These are phyloP conservation scores for Sextonia rubra DNA, from an alignment of 164 flowering plant species.

Conservation along the genomic window DNA sequence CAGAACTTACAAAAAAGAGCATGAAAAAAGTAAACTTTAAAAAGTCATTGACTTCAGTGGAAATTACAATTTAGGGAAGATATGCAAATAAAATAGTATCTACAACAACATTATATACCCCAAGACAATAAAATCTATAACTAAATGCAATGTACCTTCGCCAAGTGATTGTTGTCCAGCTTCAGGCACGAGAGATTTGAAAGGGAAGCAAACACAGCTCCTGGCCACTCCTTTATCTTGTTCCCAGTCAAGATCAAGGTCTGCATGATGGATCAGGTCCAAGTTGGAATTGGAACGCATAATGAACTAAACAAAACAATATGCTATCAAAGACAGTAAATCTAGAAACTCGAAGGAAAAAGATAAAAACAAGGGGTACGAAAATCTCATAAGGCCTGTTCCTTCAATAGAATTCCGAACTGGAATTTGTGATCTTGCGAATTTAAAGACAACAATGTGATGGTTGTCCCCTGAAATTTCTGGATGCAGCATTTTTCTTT, in stretches of 20 bases:
- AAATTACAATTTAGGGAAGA: not conserved
- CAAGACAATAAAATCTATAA: not conserved
- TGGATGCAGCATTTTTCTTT: too few species aligned
- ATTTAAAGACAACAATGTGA: too few species aligned
- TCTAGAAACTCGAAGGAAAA: not conserved
- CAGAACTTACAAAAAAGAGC: not conserved
- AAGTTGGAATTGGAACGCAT: conserved; percentile 2
- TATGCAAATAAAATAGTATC: not conserved
- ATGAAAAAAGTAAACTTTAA: not conserved
- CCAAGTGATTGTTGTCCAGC: conserved; percentile 74
- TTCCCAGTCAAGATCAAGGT: conserved; percentile 71
- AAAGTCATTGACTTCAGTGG: not conserved
- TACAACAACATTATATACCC: too few species aligned
- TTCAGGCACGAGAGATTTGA: conserved; percentile 66
- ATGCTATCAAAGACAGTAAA: not conserved
- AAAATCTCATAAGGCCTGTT: too few species aligned
- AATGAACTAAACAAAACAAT: not conserved
- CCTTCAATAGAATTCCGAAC: too few species aligned
- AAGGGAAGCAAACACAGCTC: conserved; percentile 57
- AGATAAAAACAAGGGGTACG: not conserved
- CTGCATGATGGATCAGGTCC: conserved; percentile 36
- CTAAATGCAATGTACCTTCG: conserved; percentile 41
- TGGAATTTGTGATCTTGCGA: too few species aligned
- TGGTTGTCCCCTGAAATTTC: too few species aligned
- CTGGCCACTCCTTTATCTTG: conserved; percentile 85